phyloP scores from a whole-genome alignment of 495 filamentous ascomycete genomes.

The Aspergillus conjunctus region DNA sequence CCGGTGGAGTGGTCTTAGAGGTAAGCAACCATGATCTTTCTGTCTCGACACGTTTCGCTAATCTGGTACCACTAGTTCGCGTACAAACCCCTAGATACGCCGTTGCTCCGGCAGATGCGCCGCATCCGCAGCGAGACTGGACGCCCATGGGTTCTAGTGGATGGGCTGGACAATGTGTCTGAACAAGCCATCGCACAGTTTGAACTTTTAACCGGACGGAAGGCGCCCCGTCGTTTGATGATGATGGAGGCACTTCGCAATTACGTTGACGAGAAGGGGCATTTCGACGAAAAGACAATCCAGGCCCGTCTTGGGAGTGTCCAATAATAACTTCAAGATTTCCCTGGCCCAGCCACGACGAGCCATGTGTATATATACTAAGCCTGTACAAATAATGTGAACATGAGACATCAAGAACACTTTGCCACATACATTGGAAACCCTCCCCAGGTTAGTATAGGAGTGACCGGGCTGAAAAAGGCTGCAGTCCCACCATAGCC shows the following conservation, averaged over 20 bases:
- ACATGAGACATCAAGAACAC: background rate
- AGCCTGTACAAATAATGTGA: conserved; percentile 13
- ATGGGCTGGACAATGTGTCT: conserved; percentile 75
- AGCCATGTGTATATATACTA: conserved; percentile 13
- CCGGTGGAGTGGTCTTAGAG: conserved; percentile 80
- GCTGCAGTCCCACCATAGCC: too few species aligned
- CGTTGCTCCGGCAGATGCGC: conserved; percentile 67
- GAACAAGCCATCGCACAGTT: conserved; percentile 86
- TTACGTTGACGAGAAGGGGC: conserved; percentile 45
- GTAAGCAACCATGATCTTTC: conserved; percentile 34
- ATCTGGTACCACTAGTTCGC: conserved; percentile 53
- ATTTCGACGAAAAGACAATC: conserved; percentile 49
- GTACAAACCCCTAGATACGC: conserved; percentile 73
- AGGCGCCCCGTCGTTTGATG: conserved; percentile 76
- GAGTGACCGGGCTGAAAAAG: too few species aligned
- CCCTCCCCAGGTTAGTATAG: background rate
- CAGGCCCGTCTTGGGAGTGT: conserved; percentile 42
- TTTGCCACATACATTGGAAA: background rate
- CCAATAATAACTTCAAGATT: conserved; percentile 15
- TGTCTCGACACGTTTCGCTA: conserved; percentile 18
- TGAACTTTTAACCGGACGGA: conserved; percentile 79
- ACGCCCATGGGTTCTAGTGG: conserved; percentile 74
- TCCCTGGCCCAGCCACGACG: background rate
- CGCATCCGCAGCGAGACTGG: conserved; percentile 59
- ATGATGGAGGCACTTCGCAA: conserved; percentile 63